Evolutionary conservation across 176 grass and related monocot genomes (phyloP).

Genomic region (barley (Hordeum vulgare)): MorexV3_pseudomolecules_assembly NC_058519.1:234748737-234749236

Average conservation of each 20-base stretch:
- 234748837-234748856: too few species aligned
- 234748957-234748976: conserved; percentile 49
- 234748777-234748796: too few species aligned
- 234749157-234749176: conserved; percentile 55
- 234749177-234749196: conserved; percentile 90
- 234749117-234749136: conserved; percentile 14
- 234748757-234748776: too few species aligned
- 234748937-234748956: background rate
- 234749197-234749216: conserved; percentile 92
- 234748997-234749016: conserved; percentile 83
- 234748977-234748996: conserved; percentile 94
- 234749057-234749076: conserved; percentile 56
- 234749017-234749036: conserved; percentile 80
- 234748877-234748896: too few species aligned
- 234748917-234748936: background rate
- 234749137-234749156: conserved; percentile 26
- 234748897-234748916: too few species aligned
- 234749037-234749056: conserved; percentile 91
- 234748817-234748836: too few species aligned
- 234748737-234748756: too few species aligned
- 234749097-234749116: conserved; percentile 11
- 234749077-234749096: conserved; percentile 20
- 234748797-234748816: too few species aligned
- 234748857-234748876: too few species aligned
- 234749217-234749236: conserved; percentile 99